Evolutionary conservation across 306 rosid genomes (phyloP), one percentile per base, ranked within the genome.

Genomic region (Lupinus albus): DNA sequence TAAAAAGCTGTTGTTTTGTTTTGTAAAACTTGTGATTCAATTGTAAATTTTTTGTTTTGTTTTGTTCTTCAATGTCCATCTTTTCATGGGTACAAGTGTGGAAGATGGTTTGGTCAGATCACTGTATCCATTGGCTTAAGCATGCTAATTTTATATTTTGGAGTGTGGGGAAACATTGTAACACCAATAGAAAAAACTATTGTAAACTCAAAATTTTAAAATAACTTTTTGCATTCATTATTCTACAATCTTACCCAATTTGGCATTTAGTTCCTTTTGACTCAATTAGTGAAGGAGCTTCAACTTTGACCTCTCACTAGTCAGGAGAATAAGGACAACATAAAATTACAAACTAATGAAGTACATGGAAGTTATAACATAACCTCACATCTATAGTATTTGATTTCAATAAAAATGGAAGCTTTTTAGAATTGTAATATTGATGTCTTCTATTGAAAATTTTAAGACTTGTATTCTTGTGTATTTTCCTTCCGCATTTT

Each of bases 401-500:
- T 58, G 17, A 38, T 57, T 65, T 55, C 8, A 11, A 55, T 53
- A 21, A 16, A 67, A 44, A 30, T 47, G 48, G 62, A n/a, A 54
- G 67, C 11, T 61, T 69, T 39, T 20, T 32, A 32, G 42, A 17
- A n/a, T 13, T 12, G 38, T 54, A 8, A 11, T 47, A 25, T 42
- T 55, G 33, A 32, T 8, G 30, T 63, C 30, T 25, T 25, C 30
- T 25, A 25, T 3, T 25, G 30, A 28, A 64, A 30, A 47, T 41
- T 42, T 32, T 45, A 64, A 32, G 58, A 57, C 66, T 30, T 52
- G 32, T 59, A 13, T 47, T n/a, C 39, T 64, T 76, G 28, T 55
- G 18, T 70, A 51, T 65, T 21, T 76, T 30, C 44, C 55, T 56
- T 53, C 68, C 13, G 30, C 30, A 25, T 25, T 25, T 55, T 18